Percentiles rank a stretch among this genome's conserved stretches.
These are phyloP conservation scores for Diaporthe aspalathi DNA, from an alignment of 2,329 filamentous ascomycete species.

Conservation along the genomic window DNA sequence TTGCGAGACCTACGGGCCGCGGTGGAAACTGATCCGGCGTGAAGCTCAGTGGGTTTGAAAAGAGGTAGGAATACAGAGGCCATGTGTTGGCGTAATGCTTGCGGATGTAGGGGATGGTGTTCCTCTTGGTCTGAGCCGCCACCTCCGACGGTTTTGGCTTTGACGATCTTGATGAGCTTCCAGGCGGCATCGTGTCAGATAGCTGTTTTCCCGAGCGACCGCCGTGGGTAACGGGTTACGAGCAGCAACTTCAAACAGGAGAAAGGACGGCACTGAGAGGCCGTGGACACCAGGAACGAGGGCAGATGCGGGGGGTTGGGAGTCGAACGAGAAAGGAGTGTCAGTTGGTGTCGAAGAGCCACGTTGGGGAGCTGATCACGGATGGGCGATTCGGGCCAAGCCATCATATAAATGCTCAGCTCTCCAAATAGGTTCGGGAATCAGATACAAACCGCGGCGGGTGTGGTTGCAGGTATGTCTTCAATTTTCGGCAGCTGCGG, in stretches of 20 bases:
- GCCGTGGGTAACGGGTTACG: background rate
- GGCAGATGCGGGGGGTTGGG: background rate
- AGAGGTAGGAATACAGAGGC: constrained; percentile 70
- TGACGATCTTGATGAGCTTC: constrained; percentile 52
- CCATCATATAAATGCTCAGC: constrained; percentile 34
- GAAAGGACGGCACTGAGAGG: background rate
- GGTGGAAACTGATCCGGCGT: constrained; percentile 53
- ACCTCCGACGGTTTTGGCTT: constrained; percentile 76
- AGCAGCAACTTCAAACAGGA: background rate
- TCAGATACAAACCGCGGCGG: constrained; percentile 32
- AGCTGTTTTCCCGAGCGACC: background rate
- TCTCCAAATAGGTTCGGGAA: constrained; percentile 7
- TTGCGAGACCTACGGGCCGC: constrained; percentile 52
- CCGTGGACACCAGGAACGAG: background rate
- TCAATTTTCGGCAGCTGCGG: constrained; percentile 38
- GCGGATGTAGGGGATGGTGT: constrained; percentile 74
- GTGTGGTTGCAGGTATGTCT: constrained; percentile 38
- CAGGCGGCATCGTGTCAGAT: constrained; percentile 58
- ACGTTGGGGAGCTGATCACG: background rate
- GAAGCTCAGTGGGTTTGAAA: constrained; percentile 59
- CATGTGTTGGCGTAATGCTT: constrained; percentile 65
- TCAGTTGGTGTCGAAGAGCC: constrained; percentile 1
- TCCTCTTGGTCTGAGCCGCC: constrained; percentile 77
- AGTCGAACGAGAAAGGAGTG: background rate
- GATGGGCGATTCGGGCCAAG: constrained; percentile 3